A percentile compares a stretch with the other conserved stretches of the same genome.
Evolutionary conservation across 495 filamentous ascomycete species (phyloP).

Genomic region (Aspergillus campestris): DNA sequence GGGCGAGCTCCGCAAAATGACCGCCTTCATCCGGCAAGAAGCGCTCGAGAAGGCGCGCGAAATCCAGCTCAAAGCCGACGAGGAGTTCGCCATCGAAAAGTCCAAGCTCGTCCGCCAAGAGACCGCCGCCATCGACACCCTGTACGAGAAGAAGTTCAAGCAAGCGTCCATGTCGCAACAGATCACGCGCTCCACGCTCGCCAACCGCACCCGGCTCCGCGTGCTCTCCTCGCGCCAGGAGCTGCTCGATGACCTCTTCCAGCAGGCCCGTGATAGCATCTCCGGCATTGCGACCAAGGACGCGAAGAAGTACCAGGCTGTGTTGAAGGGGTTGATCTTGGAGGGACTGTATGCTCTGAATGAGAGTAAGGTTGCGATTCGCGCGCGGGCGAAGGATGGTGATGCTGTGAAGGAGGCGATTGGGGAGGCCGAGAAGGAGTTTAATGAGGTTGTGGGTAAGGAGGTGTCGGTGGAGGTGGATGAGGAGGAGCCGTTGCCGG

Average conservation of each 20-base stretch:
- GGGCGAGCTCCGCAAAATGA: constrained; percentile 98
- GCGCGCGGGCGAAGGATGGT: constrained; percentile 71
- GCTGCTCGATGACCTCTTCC: constrained; percentile 87
- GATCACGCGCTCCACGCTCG: constrained; percentile 85
- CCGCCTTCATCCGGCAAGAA: constrained; percentile 98
- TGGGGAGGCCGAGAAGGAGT: constrained; percentile 65
- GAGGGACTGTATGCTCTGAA: constrained; percentile 84
- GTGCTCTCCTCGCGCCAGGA: constrained; percentile 81
- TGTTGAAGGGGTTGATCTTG: constrained; percentile 71
- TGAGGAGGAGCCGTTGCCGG: constrained; percentile 69
- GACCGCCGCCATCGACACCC: constrained; percentile 79
- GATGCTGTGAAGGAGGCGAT: constrained; percentile 66
- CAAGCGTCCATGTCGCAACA: constrained; percentile 94
- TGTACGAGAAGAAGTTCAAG: constrained; percentile 98
- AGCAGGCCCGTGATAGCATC: constrained; percentile 62
- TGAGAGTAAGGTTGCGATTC: constrained; percentile 65
- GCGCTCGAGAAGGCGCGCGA: constrained; percentile 93
- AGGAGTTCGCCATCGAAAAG: constrained; percentile 97
- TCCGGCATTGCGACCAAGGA: constrained; percentile 53
- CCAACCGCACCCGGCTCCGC: constrained; percentile 89
- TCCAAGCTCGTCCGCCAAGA: constrained; percentile 95
- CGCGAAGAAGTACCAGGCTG: constrained; percentile 59
- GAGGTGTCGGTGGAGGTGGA: constrained; percentile 64
- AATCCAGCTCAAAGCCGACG: constrained; percentile 94
- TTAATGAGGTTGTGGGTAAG: constrained; percentile 59